Evolutionary conservation across 2,329 filamentous ascomycete genomes (phyloP).

Genomic region (Tolypocladium cylindrosporum): DNA sequence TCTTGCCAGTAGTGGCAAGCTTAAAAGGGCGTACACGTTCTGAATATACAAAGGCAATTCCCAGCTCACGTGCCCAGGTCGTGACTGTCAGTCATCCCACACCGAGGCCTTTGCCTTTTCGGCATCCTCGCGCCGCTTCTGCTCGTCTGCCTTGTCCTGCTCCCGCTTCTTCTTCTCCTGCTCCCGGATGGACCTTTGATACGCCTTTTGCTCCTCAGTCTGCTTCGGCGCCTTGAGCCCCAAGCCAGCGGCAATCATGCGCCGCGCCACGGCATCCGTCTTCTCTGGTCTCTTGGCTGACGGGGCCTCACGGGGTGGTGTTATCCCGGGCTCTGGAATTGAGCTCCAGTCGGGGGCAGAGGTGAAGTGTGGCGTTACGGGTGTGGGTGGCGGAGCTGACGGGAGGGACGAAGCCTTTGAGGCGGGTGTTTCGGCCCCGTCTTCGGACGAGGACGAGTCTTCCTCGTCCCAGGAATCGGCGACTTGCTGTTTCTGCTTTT

Average conservation of each 20-base stretch:
- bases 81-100: conserved; percentile 59
- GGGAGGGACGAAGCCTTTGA: conserved; percentile 5
- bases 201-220: conserved; percentile 82
- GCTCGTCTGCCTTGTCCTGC: conserved; percentile 58
- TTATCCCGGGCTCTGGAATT: background rate
- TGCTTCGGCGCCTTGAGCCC: conserved; percentile 71
- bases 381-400: conserved; percentile 56
- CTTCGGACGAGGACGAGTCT: conserved; percentile 32
- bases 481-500: conserved; percentile 18
- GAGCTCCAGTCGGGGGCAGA: conserved; percentile 4
- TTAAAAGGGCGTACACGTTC: background rate
- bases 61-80: background rate
- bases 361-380: conserved; percentile 38
- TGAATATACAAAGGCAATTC: too few relatives aligned
- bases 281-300: conserved; percentile 61
- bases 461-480: conserved; percentile 49
- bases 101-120: conserved; percentile 74
- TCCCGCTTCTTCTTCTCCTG: conserved; percentile 73
- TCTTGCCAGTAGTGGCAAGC: background rate
- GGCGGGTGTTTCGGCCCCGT: conserved; percentile 3
- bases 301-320: conserved; percentile 9
- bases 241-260: conserved; percentile 82
- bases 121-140: conserved; percentile 48
- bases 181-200: conserved; percentile 71
- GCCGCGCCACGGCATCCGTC: conserved; percentile 79